Percentiles rank a stretch among this genome's conserved stretches.
Conservation (phyloP, 179 eudicot species). For the Silene noctiflora region DNA sequence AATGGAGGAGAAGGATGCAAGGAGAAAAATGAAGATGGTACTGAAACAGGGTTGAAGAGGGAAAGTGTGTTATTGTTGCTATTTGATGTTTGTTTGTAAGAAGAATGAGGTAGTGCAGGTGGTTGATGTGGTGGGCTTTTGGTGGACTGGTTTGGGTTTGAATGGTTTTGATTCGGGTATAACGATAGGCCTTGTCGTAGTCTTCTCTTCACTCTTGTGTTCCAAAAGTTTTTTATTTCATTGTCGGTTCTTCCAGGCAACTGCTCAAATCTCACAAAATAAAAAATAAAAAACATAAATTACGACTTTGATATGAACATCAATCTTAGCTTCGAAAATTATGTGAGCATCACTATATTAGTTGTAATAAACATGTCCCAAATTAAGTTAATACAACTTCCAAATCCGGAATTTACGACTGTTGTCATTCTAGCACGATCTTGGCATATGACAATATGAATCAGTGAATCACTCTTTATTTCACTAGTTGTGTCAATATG, state of each 20-base stretch:
- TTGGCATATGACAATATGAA: too few relatives aligned
- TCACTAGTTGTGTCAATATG: too few relatives aligned
- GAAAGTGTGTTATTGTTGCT: constrained; percentile 14
- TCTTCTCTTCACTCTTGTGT: constrained; percentile 51
- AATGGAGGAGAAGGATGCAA: constrained; percentile 27
- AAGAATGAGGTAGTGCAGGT: background rate
- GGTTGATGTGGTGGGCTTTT: constrained; percentile 21
- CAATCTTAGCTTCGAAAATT: too few relatives aligned
- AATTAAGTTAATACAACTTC: too few relatives aligned
- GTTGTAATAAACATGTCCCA: too few relatives aligned
- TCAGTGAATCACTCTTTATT: too few relatives aligned
- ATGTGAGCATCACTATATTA: too few relatives aligned
- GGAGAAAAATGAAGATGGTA: constrained; percentile 30
- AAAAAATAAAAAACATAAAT: background rate
- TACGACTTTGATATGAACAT: too few relatives aligned
- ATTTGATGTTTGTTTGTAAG: constrained; percentile 7
- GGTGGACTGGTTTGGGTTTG: constrained; percentile 3
- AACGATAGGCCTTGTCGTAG: constrained; percentile 44
- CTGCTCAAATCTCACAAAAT: constrained; percentile 26
- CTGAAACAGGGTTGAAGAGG: constrained; percentile 33
- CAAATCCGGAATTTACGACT: too few relatives aligned
- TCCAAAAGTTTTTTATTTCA: constrained; percentile 67
- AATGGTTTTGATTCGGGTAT: constrained; percentile 33
- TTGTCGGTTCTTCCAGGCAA: constrained; percentile 64
- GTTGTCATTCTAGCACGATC: too few relatives aligned